Base-by-base conservation (phyloP, 371 early-diverging fungal genomes). In the Mucor circinelloides region DNA sequence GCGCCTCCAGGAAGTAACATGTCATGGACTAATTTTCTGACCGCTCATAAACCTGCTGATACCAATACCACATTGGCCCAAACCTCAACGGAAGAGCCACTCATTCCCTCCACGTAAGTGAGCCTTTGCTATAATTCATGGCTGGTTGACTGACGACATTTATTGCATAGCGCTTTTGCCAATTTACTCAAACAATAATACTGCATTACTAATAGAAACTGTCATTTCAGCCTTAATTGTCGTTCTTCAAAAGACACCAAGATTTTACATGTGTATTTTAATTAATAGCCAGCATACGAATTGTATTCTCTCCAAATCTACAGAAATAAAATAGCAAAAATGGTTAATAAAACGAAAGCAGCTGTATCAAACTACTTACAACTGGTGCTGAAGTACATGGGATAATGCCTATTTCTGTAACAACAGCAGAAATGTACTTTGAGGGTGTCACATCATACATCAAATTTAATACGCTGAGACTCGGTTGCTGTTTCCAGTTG, bases 361-460 rank as follows among this genome's bases (percentile, higher is more conserved):
- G 5, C 5, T 44, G 9, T 44, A 42, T 17, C 28, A 8, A 19
- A 28, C 55, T 34, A 67, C 69, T 66, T 79, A 93, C 91, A 34
- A 93, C 93, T 8, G 94, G 90, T 19, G 94, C 94, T 46, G 91
- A 90, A 10, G 96, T 95, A 71, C 91, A 91, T 10, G 96, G 96
- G 63, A 97, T 91, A 74, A 92, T 70, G n/a, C 98, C 98, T 23
- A 93, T 87, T 78, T 97, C 98, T 13, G 95, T 95, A n/a, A 95
- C 85, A 36, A 97, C 91, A 34, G 94, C 84, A 9, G 93, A 89
- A 61, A 97, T 90, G 74, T 91, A 95, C 71, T 92, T 87, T 56
- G 95, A 87, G 25, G 99, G 98, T 2, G 97, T 97, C 25, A 98
- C 82, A 73, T 98, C 98, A 75, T 95, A 95, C 68, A 91, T 74